These are phyloP conservation scores for Pichia insulana DNA, from an alignment of 805 yeast genomes.

Conservation along the genomic window DNA sequence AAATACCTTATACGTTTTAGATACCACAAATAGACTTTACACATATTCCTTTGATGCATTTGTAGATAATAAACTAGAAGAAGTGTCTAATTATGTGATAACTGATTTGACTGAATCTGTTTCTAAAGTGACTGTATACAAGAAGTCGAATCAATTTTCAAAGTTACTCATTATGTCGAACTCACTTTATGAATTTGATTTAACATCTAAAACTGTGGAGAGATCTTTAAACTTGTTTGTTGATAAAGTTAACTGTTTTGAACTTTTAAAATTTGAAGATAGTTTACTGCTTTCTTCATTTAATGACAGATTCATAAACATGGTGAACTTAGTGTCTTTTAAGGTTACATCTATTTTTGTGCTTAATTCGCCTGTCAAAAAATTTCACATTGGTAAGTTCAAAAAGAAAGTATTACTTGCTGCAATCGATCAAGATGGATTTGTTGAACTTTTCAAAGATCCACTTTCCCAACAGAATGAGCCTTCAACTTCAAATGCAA, in stretches of 20 bases:
- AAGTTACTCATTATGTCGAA: slow-evolving; percentile 9
- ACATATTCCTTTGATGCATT: slow-evolving; percentile 5
- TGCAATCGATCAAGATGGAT: slow-evolving; percentile 68
- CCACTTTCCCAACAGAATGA: slow-evolving; percentile 29
- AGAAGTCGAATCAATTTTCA: neutral
- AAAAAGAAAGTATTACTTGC: slow-evolving; percentile 32
- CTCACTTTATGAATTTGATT: slow-evolving; percentile 11
- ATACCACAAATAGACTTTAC: slow-evolving; percentile 10
- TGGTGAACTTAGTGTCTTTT: slow-evolving; percentile 42
- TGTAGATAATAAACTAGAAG: slow-evolving; percentile 2
- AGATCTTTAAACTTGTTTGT: slow-evolving; percentile 13
- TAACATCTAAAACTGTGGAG: slow-evolving; percentile 4
- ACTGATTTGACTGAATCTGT: slow-evolving; percentile 8
- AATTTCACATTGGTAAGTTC: slow-evolving; percentile 28
- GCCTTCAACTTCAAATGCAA: slow-evolving; percentile 4
- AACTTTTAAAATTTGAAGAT: slow-evolving; percentile 3
- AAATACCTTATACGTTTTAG: slow-evolving; percentile 3
- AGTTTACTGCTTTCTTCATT: slow-evolving; percentile 40
- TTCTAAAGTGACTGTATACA: slow-evolving; percentile 5
- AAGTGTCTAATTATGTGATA: slow-evolving; percentile 7
- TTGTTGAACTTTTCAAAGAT: slow-evolving; percentile 59
- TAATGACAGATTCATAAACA: slow-evolving; percentile 75
- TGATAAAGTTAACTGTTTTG: slow-evolving; percentile 7
- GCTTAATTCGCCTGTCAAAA: slow-evolving; percentile 52
- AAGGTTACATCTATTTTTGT: slow-evolving; percentile 53